Evolutionary conservation across 202 grass and related monocot genomes (phyloP), one percentile per base, ranked within the genome.

Genomic region (Schoenoplectus tabernaemontani): DNA sequence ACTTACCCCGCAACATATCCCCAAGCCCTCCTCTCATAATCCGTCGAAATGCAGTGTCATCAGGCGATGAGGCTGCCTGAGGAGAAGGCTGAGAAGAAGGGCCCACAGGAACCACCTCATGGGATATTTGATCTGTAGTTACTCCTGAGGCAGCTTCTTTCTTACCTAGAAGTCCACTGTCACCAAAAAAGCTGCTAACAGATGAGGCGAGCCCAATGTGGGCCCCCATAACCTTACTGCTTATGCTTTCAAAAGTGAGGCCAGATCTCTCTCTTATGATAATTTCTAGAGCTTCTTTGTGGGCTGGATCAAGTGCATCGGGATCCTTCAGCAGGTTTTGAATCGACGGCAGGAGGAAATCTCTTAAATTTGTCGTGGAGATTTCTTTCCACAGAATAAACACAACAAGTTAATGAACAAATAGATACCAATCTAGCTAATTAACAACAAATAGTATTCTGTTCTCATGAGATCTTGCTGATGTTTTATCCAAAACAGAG

Each of bases 251-350:
- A 4, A 98, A 86, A 41, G 88, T 86, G 50, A 87, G 87, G 54
- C 85, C 91, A 15, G 89, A 94, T 81, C 91, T 87, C 84, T 98
- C 95, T 56, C 78, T 87, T 57, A 83, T 62, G 80, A 98, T 92
- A 43, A 98, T 83, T 89, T 95, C 95, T 53, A 95, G 48, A 84
- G 95, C 95, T 80, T 98, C 95, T 80, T 98, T 98, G 75, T 98
- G 95, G 12, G 91, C 91, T 81, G 91, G 91, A 86, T 98, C 91
- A 44, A 95, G 84, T 82, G 89, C 78, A 89, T 98, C 95, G 1
- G 75, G 63, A 75, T 95, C 95, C 69, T 90, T 95, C 78, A 98
- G 83, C 54, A 98, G 68, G 79, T 98, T 95, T 36, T 98, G 91
- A 58, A 98, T 91, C 51, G 95, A 87, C 2, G 95, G 91, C 73